These are phyloP conservation scores for Aspergillus pseudotamarii DNA, from an alignment of 2,329 filamentous ascomycete species.

Conservation along the genomic window DNA sequence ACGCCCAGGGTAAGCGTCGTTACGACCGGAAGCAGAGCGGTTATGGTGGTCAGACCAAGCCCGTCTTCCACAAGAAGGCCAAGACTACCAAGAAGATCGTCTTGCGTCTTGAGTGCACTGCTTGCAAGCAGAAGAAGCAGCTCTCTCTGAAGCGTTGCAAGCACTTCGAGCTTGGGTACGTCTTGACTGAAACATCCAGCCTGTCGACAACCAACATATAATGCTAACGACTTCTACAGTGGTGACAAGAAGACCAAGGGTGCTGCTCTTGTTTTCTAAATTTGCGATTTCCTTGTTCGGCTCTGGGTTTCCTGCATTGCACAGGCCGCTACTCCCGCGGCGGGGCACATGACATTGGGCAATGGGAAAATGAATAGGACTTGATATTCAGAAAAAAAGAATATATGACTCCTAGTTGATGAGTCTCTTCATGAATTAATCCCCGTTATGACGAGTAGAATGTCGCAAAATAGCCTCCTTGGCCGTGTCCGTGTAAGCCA, in stretches of 20 bases:
- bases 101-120: slow-evolving; percentile 94
- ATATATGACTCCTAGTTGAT: slow-evolving; percentile 40
- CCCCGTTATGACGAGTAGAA: slow-evolving; percentile 8
- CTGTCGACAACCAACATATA: background rate
- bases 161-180: slow-evolving; percentile 99
- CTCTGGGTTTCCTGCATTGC: slow-evolving; percentile 47
- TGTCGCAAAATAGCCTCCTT: background rate
- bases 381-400: slow-evolving; percentile 43
- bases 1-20: slow-evolving; percentile 99
- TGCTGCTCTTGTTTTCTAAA: slow-evolving; percentile 99
- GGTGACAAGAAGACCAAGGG: slow-evolving; percentile 99
- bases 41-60: slow-evolving; percentile 99
- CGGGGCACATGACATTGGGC: slow-evolving; percentile 40
- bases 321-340: slow-evolving; percentile 37
- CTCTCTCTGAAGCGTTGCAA: slow-evolving; percentile 99
- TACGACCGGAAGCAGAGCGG: slow-evolving; percentile 99
- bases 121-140: slow-evolving; percentile 98
- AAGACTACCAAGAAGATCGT: slow-evolving; percentile 99
- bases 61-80: slow-evolving; percentile 99
- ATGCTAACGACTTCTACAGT: slow-evolving; percentile 61
- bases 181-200: slow-evolving; percentile 28
- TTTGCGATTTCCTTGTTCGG: slow-evolving; percentile 51
- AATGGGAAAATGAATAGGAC: slow-evolving; percentile 48
- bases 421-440: slow-evolving; percentile 32
- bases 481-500: background rate